Evolutionary conservation across 345 rosid species (phyloP).

Genomic region (Ricinus communis): DNA sequence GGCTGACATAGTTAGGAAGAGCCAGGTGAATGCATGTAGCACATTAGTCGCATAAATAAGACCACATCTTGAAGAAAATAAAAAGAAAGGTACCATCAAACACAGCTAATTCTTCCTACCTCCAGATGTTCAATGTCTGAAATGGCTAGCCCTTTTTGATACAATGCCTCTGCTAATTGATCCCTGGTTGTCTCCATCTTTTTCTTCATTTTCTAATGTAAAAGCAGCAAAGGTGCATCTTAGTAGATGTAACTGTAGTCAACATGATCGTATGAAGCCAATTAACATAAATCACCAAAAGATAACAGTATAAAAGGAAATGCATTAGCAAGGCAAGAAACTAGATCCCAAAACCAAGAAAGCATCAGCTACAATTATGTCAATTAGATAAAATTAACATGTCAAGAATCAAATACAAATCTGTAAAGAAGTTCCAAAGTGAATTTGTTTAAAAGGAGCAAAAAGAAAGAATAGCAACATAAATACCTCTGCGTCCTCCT

Average conservation of each 20-base stretch:
- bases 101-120: constrained; percentile 33
- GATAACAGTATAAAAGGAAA: background rate
- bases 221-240: constrained; percentile 7
- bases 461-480: background rate
- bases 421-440: background rate
- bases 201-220: constrained; percentile 54
- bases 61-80: background rate
- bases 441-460: background rate
- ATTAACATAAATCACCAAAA: background rate
- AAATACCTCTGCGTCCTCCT: constrained; percentile 76
- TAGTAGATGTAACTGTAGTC: background rate
- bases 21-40: background rate
- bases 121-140: constrained; percentile 59
- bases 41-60: background rate
- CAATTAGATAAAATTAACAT: background rate
- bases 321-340: background rate
- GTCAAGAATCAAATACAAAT: background rate
- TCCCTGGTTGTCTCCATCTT: constrained; percentile 84
- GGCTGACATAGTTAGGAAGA: background rate
- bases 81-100: background rate
- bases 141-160: constrained; percentile 83
- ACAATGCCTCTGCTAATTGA: constrained; percentile 79
- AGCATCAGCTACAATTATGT: background rate
- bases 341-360: background rate
- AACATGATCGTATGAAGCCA: background rate